phyloP scores from a whole-genome alignment of 106 monocot species.

The Phalaenopsis equestris region DNA sequence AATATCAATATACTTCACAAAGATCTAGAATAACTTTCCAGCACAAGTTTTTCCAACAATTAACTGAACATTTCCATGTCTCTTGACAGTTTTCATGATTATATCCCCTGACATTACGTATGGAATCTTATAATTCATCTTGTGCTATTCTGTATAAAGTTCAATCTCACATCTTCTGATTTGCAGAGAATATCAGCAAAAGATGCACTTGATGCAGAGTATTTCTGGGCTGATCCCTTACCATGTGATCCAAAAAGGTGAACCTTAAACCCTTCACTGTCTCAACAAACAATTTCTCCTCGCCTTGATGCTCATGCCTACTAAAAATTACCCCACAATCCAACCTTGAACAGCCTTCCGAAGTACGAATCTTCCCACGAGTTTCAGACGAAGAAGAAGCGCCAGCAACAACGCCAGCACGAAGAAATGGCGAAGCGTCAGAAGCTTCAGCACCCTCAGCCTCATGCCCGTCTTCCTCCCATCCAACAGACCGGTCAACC shows the following conservation, averaged over 20 bases:
- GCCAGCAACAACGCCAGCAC: conserved; percentile 87
- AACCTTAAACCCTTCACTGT: background rate
- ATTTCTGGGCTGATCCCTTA: conserved; percentile 92
- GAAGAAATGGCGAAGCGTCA: conserved; percentile 85
- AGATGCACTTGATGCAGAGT: conserved; percentile 96
- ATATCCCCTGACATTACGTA: background rate
- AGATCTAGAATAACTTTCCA: background rate
- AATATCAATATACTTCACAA: background rate
- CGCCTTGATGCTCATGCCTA: too few relatives aligned
- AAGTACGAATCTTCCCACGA: conserved; percentile 98
- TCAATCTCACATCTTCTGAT: background rate
- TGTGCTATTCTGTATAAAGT: background rate
- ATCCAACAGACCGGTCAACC: conserved; percentile 70
- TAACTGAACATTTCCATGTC: background rate
- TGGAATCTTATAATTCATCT: background rate
- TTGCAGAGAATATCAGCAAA: conserved; percentile 89
- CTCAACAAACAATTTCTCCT: background rate
- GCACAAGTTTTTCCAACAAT: background rate
- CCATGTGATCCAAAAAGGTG: conserved; percentile 99
- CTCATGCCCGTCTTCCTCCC: conserved; percentile 67
- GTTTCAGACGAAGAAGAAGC: conserved; percentile 92
- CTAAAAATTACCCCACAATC: too few relatives aligned
- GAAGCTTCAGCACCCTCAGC: conserved; percentile 84
- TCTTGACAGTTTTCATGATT: background rate
- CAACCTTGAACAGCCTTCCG: conserved; percentile 45